phyloP scores from a whole-genome alignment of 2,329 filamentous ascomycete species.

The Harringtonia aguacate region DNA sequence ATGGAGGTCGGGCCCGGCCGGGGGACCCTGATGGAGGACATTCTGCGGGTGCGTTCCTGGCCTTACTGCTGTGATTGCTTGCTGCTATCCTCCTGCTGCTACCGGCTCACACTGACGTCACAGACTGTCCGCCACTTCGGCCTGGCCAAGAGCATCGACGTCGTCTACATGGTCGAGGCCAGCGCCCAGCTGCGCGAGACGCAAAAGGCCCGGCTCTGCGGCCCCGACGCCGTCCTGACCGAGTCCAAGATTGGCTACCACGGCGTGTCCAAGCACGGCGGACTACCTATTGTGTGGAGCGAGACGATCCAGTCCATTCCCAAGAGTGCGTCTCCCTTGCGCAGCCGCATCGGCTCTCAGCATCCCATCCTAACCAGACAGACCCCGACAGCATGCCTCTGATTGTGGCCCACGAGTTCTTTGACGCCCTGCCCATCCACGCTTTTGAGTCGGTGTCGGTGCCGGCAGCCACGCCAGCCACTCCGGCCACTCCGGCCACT shows the following conservation, averaged over 20 bases:
- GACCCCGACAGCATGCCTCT: slow-evolving; percentile 68
- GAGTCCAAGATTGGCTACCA: slow-evolving; percentile 65
- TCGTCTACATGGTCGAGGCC: slow-evolving; percentile 93
- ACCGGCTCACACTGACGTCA: no score
- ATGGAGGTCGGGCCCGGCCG: slow-evolving; percentile 91
- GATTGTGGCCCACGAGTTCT: slow-evolving; percentile 96
- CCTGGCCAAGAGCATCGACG: slow-evolving; percentile 66
- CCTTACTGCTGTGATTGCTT: background rate
- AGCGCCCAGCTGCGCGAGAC: slow-evolving; percentile 65
- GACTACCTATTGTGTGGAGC: slow-evolving; percentile 75
- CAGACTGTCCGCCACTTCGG: slow-evolving; percentile 77
- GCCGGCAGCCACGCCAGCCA: slow-evolving; percentile 6
- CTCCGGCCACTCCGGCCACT: slow-evolving; percentile 18
- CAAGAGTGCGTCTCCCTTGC: slow-evolving; percentile 35
- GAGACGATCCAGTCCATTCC: slow-evolving; percentile 82
- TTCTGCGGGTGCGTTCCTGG: slow-evolving; percentile 60
- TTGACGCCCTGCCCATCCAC: slow-evolving; percentile 94
- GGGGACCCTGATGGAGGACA: slow-evolving; percentile 94
- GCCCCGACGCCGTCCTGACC: slow-evolving; percentile 52
- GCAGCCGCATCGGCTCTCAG: no score
- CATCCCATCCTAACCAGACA: slow-evolving; percentile 16
- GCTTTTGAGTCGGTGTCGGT: slow-evolving; percentile 69
- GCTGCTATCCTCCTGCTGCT: background rate
- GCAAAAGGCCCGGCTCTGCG: slow-evolving; percentile 76
- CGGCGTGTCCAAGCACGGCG: slow-evolving; percentile 64